Evolutionary conservation across 2,329 filamentous ascomycete genomes (phyloP), one percentile per base, ranked within the genome.

Genomic region (Colletotrichum tofieldiae): DNA sequence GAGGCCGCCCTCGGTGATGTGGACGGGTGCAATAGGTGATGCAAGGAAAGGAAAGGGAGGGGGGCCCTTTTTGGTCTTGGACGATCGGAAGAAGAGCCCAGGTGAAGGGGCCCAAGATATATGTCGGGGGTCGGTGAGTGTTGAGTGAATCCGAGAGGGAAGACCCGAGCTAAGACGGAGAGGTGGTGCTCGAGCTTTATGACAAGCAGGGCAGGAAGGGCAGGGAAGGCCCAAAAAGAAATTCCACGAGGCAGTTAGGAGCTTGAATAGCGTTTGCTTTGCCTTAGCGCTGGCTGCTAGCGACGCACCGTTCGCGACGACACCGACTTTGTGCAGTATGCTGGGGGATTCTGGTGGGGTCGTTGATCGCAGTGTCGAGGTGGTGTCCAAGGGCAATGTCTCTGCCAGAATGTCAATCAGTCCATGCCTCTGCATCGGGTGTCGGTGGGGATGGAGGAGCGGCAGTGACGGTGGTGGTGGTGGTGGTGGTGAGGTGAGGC

Each of bases 181-280:
- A 56, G 67, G 70, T 55, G 61, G 61, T 72, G 70, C 70, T 70
- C 70, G 70, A 72, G 59, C 70, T 64, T 72, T 72, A 72, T 70
- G 70, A 72, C 70, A 72, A 65, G 54, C 65, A 64, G 69, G 65
- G 51, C 51, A 63, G 37, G 26, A 64, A 45, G 59, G 23, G 39
- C 56, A 67, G 26, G 49, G 58, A 37, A 54, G 39, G n/a, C 45
- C 37, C 41, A 52, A 23, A 59, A 39, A 26, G 41, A 64, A 56
- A 56, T 35, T 39, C 54, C 16, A 52, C 41, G 37, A 63, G 45
- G 16, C 32, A 63, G n/a, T 56, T 37, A 20, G 41, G 32, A 37
- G 35, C 37, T 39, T 32, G 51, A 18, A 70, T 65, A 61, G 70
- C 59, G 65, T 72, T 70, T 70, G 59, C 45, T 65, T 23, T 56